phyloP scores from a whole-genome alignment of 1,139 yeast species.

The Blastobotrys proliferans region DNA sequence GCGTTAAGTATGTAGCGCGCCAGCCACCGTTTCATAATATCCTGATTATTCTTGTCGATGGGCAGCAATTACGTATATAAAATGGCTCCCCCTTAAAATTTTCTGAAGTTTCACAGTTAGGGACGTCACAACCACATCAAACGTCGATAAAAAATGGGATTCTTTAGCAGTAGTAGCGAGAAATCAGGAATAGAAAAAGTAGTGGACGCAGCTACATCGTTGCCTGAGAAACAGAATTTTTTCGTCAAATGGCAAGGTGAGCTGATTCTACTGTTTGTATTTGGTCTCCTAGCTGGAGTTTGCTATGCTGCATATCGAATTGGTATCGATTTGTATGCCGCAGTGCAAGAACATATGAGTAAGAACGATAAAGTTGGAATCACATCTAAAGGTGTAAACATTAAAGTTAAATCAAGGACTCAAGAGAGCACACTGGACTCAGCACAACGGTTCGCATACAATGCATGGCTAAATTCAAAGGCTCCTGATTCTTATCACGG shows the following conservation, averaged over 20 bases:
- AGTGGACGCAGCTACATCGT: no score
- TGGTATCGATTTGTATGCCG: conserved; percentile 11
- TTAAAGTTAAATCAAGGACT: conserved; percentile 17
- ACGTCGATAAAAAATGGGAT: no score
- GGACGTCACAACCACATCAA: no score
- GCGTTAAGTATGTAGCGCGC: no score
- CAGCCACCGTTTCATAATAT: no score
- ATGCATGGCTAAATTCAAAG: conserved; percentile 21
- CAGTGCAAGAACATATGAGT: conserved; percentile 14
- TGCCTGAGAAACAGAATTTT: no score
- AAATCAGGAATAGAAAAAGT: no score
- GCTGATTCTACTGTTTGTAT: conserved; percentile 13
- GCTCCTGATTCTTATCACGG: conserved; percentile 20
- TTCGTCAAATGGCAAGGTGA: conserved; percentile 14
- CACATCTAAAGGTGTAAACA: conserved; percentile 15
- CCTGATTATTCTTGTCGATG: no score
- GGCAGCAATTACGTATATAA: no score
- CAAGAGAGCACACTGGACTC: conserved; percentile 18
- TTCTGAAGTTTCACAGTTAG: no score
- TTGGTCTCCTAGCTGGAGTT: conserved; percentile 14
- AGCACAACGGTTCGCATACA: conserved; percentile 20
- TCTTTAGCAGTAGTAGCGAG: no score
- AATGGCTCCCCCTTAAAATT: no score
- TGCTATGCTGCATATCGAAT: conserved; percentile 15
- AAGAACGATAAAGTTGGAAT: conserved; percentile 11